Evolutionary conservation across 352 stramenopile species (phyloP).

Genomic region (Globisporangium uncinulatum): DNA sequence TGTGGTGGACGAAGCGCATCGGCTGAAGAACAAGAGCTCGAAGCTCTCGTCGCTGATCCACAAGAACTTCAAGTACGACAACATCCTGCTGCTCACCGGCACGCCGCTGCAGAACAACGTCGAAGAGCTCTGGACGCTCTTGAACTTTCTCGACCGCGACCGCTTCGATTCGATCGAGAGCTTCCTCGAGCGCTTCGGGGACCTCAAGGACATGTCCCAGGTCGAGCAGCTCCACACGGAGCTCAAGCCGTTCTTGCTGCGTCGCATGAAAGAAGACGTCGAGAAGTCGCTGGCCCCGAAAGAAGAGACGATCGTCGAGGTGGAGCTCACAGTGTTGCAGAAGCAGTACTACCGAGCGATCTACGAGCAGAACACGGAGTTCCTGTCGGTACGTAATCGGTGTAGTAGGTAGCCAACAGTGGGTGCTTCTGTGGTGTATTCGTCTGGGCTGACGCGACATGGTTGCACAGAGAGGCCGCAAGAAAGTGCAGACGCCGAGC

Average conservation of each 20-base stretch:
- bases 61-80: constrained; percentile 74
- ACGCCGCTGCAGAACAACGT: constrained; percentile 90
- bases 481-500: constrained; percentile 45
- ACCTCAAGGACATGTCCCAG: constrained; percentile 1
- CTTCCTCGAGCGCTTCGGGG: constrained; percentile 1
- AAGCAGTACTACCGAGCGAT: constrained; percentile 92
- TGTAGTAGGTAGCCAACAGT: no score
- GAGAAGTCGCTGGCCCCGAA: constrained; percentile 86
- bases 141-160: constrained; percentile 97
- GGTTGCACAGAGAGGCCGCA: not conserved
- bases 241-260: constrained; percentile 74
- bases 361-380: constrained; percentile 91
- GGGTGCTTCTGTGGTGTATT: not conserved
- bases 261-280: constrained; percentile 88
- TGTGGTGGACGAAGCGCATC: constrained; percentile 99
- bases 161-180: constrained; percentile 81
- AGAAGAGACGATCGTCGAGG: constrained; percentile 89
- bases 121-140: constrained; percentile 95
- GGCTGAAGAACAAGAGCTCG: constrained; percentile 97
- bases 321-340: constrained; percentile 88
- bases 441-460: not conserved
- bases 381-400: constrained; percentile 45
- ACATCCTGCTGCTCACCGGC: constrained; percentile 87
- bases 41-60: constrained; percentile 90
- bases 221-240: constrained; percentile 1